These are phyloP conservation scores for Schizochytrium sp. DNA, from an alignment of 108 stramenopile species.

Conservation along the genomic window DNA sequence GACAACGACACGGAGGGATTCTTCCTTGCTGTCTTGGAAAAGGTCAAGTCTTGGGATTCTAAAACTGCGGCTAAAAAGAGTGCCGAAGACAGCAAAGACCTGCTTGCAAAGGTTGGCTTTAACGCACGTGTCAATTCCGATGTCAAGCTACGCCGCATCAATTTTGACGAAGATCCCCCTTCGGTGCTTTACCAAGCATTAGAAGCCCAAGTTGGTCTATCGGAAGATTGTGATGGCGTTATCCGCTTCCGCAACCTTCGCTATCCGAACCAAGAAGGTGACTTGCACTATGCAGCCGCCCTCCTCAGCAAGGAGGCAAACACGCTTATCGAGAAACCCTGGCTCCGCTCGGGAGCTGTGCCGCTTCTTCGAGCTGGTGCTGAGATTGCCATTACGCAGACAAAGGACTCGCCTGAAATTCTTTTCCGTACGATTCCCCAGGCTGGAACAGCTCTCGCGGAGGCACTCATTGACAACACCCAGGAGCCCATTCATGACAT, in stretches of 20 bases:
- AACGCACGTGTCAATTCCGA: not conserved
- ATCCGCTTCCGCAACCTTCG: conserved; percentile 4
- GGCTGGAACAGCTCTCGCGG: not conserved
- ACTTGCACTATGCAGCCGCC: conserved; percentile 12
- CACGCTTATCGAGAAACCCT: not conserved
- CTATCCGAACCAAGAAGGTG: not conserved
- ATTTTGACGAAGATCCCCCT: not conserved
- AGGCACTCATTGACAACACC: not conserved
- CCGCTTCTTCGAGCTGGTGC: conserved; percentile 28
- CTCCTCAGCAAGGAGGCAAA: not conserved
- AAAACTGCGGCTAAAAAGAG: not conserved
- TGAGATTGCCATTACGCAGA: not conserved
- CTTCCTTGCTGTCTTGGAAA: conserved; percentile 63
- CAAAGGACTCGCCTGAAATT: not conserved
- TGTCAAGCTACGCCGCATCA: not conserved
- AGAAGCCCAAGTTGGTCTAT: not conserved
- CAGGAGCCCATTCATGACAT: not conserved
- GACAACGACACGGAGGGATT: conserved; percentile 68
- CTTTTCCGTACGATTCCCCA: not conserved
- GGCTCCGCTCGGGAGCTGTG: not conserved
- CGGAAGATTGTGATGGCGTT: not conserved
- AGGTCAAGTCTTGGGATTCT: not conserved
- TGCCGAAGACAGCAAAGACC: not conserved
- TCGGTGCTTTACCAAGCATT: not conserved
- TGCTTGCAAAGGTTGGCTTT: conserved; percentile 23